Evolutionary conservation across 1,284 basidiomycete genomes (phyloP).

Genomic region (Boletus holoroseus): DNA sequence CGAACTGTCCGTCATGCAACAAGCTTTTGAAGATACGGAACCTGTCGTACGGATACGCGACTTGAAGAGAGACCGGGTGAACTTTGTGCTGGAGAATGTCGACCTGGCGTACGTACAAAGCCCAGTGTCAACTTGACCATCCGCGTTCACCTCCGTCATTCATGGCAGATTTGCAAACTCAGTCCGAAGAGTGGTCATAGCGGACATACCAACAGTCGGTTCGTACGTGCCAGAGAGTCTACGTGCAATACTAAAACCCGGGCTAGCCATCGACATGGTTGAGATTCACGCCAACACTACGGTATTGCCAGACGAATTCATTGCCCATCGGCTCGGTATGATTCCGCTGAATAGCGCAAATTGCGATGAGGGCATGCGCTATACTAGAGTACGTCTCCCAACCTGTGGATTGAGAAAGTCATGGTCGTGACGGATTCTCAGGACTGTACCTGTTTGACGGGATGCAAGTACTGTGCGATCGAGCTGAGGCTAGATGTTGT

Average conservation of each 20-base stretch:
- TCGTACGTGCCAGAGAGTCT: conserved; percentile 31
- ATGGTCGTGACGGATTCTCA: conserved; percentile 31
- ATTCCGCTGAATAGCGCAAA: conserved; percentile 84
- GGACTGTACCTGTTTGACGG: conserved; percentile 82
- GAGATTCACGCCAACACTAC: conserved; percentile 90
- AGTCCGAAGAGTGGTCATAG: conserved; percentile 84
- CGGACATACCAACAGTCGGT: conserved; percentile 94
- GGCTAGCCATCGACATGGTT: conserved; percentile 90
- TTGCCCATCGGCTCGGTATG: conserved; percentile 94
- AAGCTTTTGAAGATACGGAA: conserved; percentile 45
- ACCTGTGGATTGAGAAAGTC: background rate
- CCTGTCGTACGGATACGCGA: conserved; percentile 74
- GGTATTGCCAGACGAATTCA: conserved; percentile 95
- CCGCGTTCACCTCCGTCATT: conserved; percentile 13
- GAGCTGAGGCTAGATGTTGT: conserved; percentile 66
- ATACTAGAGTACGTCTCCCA: conserved; percentile 57
- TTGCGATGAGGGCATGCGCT: conserved; percentile 81
- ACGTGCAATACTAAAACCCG: conserved; percentile 2
- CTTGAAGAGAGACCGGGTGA: conserved; percentile 72
- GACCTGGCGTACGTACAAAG: conserved; percentile 69
- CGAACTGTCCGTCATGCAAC: conserved; percentile 26
- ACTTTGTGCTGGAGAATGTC: conserved; percentile 89
- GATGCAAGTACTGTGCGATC: conserved; percentile 79
- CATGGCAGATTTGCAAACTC: conserved; percentile 77
- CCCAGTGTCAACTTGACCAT: background rate